Conservation (phyloP, 2,329 filamentous ascomycete species). For the Penicillium nordicum region DNA sequence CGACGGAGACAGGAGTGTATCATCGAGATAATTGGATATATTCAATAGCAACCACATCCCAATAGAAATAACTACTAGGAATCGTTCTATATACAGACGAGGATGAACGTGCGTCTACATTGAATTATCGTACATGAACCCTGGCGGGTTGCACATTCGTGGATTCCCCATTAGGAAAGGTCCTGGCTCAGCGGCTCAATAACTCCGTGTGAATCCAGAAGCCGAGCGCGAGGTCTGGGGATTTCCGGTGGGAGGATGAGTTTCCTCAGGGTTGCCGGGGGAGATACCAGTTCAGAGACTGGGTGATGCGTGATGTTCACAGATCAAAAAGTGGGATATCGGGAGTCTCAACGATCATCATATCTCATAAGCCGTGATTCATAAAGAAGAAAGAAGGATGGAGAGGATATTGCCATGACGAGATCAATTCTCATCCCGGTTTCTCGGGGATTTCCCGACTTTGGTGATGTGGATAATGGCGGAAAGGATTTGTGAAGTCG, state of each 20-base stretch:
- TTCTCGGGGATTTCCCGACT: conserved; percentile 9
- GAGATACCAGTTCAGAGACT: neutral
- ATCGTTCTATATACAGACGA: conserved; percentile 4
- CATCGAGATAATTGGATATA: neutral
- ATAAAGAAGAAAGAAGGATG: conserved; percentile 1
- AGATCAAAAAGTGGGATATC: conserved; percentile 5
- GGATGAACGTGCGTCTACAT: neutral
- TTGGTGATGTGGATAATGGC: conserved; percentile 10
- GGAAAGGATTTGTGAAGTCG: conserved; percentile 24
- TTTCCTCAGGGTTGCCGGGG: neutral
- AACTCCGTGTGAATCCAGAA: neutral
- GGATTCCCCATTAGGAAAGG: neutral
- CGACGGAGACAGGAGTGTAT: neutral
- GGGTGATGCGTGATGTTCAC: neutral
- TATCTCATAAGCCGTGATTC: conserved; percentile 22
- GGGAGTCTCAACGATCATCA: conserved; percentile 3
- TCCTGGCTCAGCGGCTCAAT: neutral
- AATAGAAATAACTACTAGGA: neutral
- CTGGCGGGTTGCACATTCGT: neutral
- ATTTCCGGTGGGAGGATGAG: neutral
- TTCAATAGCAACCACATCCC: neutral
- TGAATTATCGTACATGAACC: neutral
- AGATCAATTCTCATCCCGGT: conserved; percentile 12
- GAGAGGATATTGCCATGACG: neutral
- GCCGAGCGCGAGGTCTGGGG: conserved; percentile 3